Base-by-base conservation (phyloP, 192 early-diverging fungal genomes). In the Coemansia sp. region DNA sequence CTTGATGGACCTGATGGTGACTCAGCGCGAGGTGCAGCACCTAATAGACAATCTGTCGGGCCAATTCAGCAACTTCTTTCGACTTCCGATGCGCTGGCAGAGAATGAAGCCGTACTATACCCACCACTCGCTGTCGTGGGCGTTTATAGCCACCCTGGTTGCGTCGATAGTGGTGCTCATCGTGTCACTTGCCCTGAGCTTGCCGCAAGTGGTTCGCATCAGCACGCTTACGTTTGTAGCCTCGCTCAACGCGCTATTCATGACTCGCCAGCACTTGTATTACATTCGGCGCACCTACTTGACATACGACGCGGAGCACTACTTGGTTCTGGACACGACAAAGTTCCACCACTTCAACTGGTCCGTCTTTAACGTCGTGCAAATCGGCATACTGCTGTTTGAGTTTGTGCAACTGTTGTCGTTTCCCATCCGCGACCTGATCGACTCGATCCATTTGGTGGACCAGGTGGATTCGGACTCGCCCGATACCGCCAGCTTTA, bases 401-500 rank as follows among this genome's bases (percentile, higher is more conserved):
- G 93, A 94, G 65, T 92, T 94, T 60, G 54, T 94, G 20, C 93
- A 94, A 81, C 75, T 94, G 0, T 68, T 92, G 46, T 89, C 90
- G 9, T 94, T 92, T 47, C 92, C 92, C 9, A 77, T 92, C 14
- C 86, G 91, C 35, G 93, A 94, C 64, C 71, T 94, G 22, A 69
- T 92, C 54, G 74, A 71, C 11, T 74, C 76, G 37, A 75, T 82
- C n/a, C 42, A 68, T 19, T 56, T 85, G 38, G 66, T 60, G 6
- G 60, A 71, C 41, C 46, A 42, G 20, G 22, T 56, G 20, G 60
- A 65, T 17, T 15, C 60, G 38, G 51, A 59, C 22, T 59, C 62
- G 38, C 45, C 73, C 2, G 70, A 65, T 53, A 74, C 75, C 0
- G 80, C 71, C 24, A 64, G 65, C 75, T 83, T 81, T 64, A 78